Percentiles rank a stretch among this genome's conserved stretches.
These are phyloP conservation scores for Pseudotulostoma volvatum DNA, from an alignment of 495 filamentous ascomycete species.

Conservation along the genomic window DNA sequence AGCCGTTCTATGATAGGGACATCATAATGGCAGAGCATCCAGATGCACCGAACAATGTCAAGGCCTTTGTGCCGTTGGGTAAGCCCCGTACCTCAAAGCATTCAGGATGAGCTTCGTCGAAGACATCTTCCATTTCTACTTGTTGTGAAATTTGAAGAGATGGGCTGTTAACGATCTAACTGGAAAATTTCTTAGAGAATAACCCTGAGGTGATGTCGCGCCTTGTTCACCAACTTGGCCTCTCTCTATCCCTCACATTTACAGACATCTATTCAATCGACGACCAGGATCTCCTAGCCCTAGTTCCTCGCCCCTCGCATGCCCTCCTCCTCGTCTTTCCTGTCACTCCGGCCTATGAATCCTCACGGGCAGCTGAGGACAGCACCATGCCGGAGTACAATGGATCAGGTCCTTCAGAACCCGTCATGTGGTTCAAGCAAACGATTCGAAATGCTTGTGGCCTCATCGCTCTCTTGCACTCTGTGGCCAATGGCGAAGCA, in stretches of 20 bases:
- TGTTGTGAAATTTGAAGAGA: background rate
- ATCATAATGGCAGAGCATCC: conserved; percentile 21
- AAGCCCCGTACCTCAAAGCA: conserved; percentile 1
- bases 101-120: background rate
- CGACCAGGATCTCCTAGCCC: conserved; percentile 59
- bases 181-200: conserved; percentile 33
- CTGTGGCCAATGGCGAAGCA: conserved; percentile 45
- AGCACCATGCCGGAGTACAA: conserved; percentile 32
- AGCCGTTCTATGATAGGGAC: too few species aligned
- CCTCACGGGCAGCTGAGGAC: conserved; percentile 48
- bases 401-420: conserved; percentile 35
- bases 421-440: conserved; percentile 79
- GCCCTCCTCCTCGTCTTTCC: conserved; percentile 80
- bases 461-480: conserved; percentile 66
- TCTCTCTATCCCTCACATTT: conserved; percentile 47
- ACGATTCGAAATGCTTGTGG: conserved; percentile 83
- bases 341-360: conserved; percentile 52
- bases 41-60: conserved; percentile 23
- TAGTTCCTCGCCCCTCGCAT: conserved; percentile 68
- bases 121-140: background rate
- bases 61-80: conserved; percentile 37
- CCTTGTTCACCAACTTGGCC: conserved; percentile 59
- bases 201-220: conserved; percentile 71
- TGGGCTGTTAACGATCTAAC: conserved; percentile 1
- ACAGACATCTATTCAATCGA: conserved; percentile 76